phyloP scores from a whole-genome alignment of 148 eudicot species.

The Silene uniflora region DNA sequence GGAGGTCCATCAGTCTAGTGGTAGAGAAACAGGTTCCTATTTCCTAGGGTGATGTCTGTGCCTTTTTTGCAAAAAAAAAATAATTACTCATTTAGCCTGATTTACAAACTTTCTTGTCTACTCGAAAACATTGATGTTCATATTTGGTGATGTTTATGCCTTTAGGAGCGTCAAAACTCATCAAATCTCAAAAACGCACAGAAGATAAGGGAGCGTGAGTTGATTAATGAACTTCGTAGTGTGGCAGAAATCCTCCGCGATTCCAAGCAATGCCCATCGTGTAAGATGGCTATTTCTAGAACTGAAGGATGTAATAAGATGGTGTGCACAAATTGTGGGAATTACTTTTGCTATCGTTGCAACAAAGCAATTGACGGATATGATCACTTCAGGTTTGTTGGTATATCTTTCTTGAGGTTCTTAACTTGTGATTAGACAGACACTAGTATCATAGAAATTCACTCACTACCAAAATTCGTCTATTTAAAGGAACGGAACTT shows the following conservation, averaged over 20 bases:
- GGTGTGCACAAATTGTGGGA: constrained; percentile 69
- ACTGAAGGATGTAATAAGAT: constrained; percentile 95
- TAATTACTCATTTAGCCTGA: neutral
- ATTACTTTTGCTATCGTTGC: constrained; percentile 80
- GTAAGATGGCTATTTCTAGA: constrained; percentile 89
- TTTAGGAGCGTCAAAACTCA: constrained; percentile 79
- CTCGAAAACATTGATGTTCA: constrained; percentile 1
- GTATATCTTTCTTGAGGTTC: neutral
- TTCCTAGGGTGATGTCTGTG: neutral
- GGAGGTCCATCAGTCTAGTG: neutral
- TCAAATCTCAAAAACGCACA: constrained; percentile 46
- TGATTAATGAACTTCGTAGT: constrained; percentile 80
- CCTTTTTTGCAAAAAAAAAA: neutral
- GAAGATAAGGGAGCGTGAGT: constrained; percentile 53
- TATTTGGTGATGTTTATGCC: constrained; percentile 5
- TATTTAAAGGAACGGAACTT: constrained; percentile 48
- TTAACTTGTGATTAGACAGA: neutral
- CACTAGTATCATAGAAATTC: neutral
- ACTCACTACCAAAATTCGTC: constrained; percentile 4
- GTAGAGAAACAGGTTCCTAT: neutral
- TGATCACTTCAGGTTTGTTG: constrained; percentile 78
- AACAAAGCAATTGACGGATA: constrained; percentile 69
- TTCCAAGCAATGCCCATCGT: constrained; percentile 86
- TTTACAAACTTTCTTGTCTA: neutral
- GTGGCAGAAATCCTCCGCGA: constrained; percentile 59